Evolutionary conservation across 2,329 filamentous ascomycete species (phyloP), one percentile per base, ranked within the genome.

Genomic region (Ceratocystis albifundus): DNA sequence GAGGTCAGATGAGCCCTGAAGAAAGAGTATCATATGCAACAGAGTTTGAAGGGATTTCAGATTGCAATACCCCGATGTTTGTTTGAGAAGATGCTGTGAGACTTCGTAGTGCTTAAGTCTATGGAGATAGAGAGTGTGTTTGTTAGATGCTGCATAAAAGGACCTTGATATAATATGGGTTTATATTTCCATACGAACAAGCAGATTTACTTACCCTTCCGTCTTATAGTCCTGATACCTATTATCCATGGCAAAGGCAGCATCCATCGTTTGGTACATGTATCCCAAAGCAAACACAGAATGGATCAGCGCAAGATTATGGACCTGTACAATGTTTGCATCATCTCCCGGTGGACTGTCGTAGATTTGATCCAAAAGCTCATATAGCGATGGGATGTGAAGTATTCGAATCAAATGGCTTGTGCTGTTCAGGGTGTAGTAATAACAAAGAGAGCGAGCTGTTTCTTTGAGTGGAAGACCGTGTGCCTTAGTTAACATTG

Each of bases 351-450:
- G 82, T 0, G 88, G 79, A 25, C 80, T 84, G 69, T 88, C 84
- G 74, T 96, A 96, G 48, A 96, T 80, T 65, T 82, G 82, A 70
- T 96, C 86, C 69, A 96, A 82, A 71, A 84, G 85, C 67, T 83
- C 81, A 76, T 88, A 90, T 73, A 96, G 96, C 0, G 84, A 84
- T 0, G 92, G 92, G 62, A 88, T 80, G 72, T 96, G 91, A 4
- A 96, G 83, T 66, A 93, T 86, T 46, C 89, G 84, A 25, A 84
- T 75, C 1, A 86, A 75, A 68, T 81, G 82, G 1, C 82, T 85
- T 7, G 81, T 83, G 68, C 80, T 82, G 70, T 80, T 80, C 15
- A 86, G 73, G 0, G 82, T 79, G 70, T 82, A 82, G 70, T 82
- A 82, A 68, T 82, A 79, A 71, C 81, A 84, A 20, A 85, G 74